Conservation (phyloP, 2,329 filamentous ascomycete genomes). For the Trichoderma cornu-damae region DNA sequence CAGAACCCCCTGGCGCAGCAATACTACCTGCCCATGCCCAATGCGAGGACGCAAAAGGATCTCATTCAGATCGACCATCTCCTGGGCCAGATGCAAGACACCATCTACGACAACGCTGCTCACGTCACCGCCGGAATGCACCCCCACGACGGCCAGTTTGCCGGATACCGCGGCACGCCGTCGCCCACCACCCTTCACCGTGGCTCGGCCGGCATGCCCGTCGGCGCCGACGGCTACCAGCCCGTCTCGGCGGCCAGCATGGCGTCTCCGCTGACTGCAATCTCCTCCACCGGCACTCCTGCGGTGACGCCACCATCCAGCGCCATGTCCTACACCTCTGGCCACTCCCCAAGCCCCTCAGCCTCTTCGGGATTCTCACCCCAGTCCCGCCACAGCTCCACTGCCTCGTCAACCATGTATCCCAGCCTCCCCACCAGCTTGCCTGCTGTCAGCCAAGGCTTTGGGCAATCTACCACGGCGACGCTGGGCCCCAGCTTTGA, state of each 20-base stretch:
- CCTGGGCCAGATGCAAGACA: constrained; percentile 91
- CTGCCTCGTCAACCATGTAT: constrained; percentile 61
- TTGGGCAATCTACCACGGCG: constrained; percentile 63
- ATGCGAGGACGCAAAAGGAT: constrained; percentile 88
- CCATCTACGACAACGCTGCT: constrained; percentile 88
- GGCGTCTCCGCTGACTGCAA: constrained; percentile 55
- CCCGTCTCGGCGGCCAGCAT: constrained; percentile 51
- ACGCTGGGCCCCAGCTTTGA: constrained; percentile 66
- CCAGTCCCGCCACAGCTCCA: constrained; percentile 56
- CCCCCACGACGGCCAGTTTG: constrained; percentile 61
- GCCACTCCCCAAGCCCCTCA: constrained; percentile 70
- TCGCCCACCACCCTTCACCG: constrained; percentile 45
- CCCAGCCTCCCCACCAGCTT: constrained; percentile 55
- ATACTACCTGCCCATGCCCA: constrained; percentile 79
- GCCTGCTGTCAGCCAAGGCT: constrained; percentile 64
- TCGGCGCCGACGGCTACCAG: constrained; percentile 34
- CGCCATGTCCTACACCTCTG: constrained; percentile 70
- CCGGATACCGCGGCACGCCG: constrained; percentile 54
- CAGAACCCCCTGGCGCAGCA: constrained; percentile 62
- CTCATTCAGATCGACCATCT: constrained; percentile 91
- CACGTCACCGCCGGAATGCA: constrained; percentile 76
- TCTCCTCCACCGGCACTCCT: constrained; percentile 64
- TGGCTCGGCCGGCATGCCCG: constrained; percentile 31
- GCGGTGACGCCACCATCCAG: constrained; percentile 72
- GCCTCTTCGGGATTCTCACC: constrained; percentile 62